Evolutionary conservation across 768 basidiomycete genomes (phyloP), one percentile per base, ranked within the genome.

Genomic region (Auriculariales sp.): DNA sequence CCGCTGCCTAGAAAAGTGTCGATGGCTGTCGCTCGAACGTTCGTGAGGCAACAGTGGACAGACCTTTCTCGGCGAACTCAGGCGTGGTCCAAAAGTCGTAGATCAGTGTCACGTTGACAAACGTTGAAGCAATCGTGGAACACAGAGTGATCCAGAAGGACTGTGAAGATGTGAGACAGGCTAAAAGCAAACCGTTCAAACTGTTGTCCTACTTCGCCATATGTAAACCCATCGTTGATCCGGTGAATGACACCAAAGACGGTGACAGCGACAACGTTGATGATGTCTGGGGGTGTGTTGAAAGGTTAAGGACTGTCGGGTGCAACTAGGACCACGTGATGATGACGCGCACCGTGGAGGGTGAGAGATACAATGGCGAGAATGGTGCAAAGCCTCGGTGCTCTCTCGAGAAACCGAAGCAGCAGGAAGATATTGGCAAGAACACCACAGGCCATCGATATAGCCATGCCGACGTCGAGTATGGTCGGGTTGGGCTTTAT

Each of bases 91-190:
- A 44, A 29, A 78, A 65, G 56, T 92, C 89, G 33, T 71, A 61
- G 7, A 83, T 68, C 2, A 92, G 65, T 0, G 80, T 84, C 25
- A 80, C 53, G 55, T 84, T 91, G 11, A 78, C 80, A 46, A 79
- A 61, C 2, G 74, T 63, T 0, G 83, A 82, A 1, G 73, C 73
- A 4, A 78, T 66, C 0, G 85, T 90, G 0, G 82, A 83, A 57
- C 82, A 84, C 11, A 87, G 49, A 10, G 79, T 82, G 61, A 81
- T 72, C 87, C 87, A 91, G 58, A 78, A 87, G 0, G 82, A 65
- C 57, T 79, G 71, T 0, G 71, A 49, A 9, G 22, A 19, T 11
- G 19, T 25, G 11, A 46, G 3, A 34, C 17, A 10, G 7, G 0
- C 11, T 11, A 39, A 3, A 6, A 6, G 19, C 10, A 47, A 15